Percentiles rank a stretch among this genome's conserved stretches.
These are phyloP conservation scores for Yarrowia keelungensis DNA, from an alignment of 805 yeast genomes.

Conservation along the genomic window DNA sequence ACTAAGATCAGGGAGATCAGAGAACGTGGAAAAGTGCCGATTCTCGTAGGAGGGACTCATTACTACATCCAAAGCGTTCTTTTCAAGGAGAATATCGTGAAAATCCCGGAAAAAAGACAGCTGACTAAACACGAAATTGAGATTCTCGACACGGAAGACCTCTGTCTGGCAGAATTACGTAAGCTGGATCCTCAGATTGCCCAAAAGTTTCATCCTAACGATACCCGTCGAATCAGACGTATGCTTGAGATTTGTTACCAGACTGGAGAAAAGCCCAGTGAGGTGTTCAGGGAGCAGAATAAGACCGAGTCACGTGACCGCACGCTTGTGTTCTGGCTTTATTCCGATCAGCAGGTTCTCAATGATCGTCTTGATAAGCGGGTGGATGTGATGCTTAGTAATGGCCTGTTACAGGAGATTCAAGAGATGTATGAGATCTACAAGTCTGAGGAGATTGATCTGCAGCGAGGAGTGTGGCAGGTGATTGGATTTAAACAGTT, in stretches of 20 bases:
- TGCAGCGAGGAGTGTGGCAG: constrained; percentile 85
- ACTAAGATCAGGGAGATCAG: constrained; percentile 67
- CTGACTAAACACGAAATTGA: constrained; percentile 50
- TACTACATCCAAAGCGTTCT: constrained; percentile 83
- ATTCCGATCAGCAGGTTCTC: constrained; percentile 64
- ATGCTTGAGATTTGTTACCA: constrained; percentile 79
- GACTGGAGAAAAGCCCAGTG: constrained; percentile 73
- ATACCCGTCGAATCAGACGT: constrained; percentile 74
- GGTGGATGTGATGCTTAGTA: constrained; percentile 80
- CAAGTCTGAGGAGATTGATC: constrained; percentile 51
- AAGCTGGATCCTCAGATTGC: constrained; percentile 73
- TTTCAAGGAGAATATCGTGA: constrained; percentile 64
- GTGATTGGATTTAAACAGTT: constrained; percentile 93
- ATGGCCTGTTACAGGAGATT: constrained; percentile 76
- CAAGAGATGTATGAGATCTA: constrained; percentile 59
- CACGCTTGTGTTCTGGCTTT: constrained; percentile 78
- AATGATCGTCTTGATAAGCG: constrained; percentile 72
- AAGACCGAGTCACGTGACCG: constrained; percentile 57
- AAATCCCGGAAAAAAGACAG: constrained; percentile 14
- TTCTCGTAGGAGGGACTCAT: constrained; percentile 95
- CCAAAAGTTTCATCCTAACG: constrained; percentile 89
- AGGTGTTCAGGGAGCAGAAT: constrained; percentile 68
- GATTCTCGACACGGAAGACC: constrained; percentile 58
- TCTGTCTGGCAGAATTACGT: constrained; percentile 34
- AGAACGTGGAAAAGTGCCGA: constrained; percentile 73